Evolutionary conservation across 106 monocot genomes (phyloP), one percentile per base, ranked within the genome.

Genomic region (Dioscorea zingiberensis): DNA sequence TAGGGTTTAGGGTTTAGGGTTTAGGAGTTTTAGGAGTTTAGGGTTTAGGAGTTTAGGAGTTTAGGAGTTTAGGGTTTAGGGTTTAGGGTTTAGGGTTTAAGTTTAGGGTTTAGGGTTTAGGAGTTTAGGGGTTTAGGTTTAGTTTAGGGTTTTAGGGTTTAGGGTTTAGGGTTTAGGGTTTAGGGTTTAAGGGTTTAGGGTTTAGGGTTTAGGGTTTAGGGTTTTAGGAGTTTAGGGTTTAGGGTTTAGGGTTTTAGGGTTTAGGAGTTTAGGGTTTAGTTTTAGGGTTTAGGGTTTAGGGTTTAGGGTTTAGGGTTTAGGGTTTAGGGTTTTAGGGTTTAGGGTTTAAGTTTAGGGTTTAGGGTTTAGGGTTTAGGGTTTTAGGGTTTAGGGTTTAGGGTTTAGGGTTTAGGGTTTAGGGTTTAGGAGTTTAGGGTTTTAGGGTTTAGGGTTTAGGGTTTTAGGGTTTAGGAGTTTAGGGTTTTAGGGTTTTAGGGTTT

Each of bases 1-100:
- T 74, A 65, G 73, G 73, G 73, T 74, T 74, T 74, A 74, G 73
- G 73, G 65, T 74, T 74, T 74, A 74, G 73, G 73, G 73, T 74
- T 74, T 74, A 74, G 73, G 73, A 65, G n/a, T n/a, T 49, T 49
- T 49, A 56, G 65, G 73, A n/a, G 65, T 64, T 58, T 74, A 66
- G 73, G 73, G 73, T 73, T 74, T 74, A 74, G 73, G 73, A 65
- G 65, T 74, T 74, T 56, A 66, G 73, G 73, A n/a, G 65, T 74
- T 66, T 58, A 66, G 64, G 49, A n/a, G 13, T 49, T 49, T 16
- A n/a, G 49, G 49, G 13, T 74, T 74, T 66, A 66, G 73, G 72
- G 63, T 72, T 72, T 63, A 63, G 72, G 72, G 63, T 72, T 72
- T 28, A 54, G 72, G 72, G 51, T 72, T 72, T 54, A 54, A 62